Evolutionary conservation across 768 basidiomycete species (phyloP).

Genomic region (Crassisporium funariophilum): DNA sequence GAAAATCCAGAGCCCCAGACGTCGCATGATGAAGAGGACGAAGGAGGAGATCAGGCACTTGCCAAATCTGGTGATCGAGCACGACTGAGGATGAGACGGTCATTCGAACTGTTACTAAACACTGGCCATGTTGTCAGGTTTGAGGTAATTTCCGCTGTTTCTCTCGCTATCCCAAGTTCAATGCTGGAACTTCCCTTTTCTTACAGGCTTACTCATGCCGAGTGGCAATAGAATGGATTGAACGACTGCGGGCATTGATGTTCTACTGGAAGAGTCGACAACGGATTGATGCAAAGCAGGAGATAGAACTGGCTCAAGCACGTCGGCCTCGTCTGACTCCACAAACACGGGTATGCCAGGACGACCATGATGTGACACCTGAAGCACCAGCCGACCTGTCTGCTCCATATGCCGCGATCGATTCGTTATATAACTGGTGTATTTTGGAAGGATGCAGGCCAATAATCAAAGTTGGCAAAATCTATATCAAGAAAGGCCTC

Average conservation of each 20-base stretch:
- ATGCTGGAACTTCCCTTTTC: background rate
- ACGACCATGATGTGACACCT: constrained; percentile 45
- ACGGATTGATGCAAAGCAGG: constrained; percentile 70
- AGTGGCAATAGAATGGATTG: constrained; percentile 85
- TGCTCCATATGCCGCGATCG: constrained; percentile 56
- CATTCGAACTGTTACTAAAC: constrained; percentile 76
- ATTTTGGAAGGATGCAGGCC: constrained; percentile 77
- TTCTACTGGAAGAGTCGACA: constrained; percentile 83
- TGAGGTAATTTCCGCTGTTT: constrained; percentile 54
- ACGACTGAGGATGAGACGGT: constrained; percentile 57
- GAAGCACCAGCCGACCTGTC: constrained; percentile 56
- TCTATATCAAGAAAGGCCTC: constrained; percentile 71
- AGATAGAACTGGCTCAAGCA: constrained; percentile 77
- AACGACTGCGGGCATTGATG: constrained; percentile 66
- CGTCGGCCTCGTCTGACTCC: constrained; percentile 64
- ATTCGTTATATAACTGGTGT: constrained; percentile 86
- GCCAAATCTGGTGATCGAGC: constrained; percentile 42
- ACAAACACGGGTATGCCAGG: constrained; percentile 42
- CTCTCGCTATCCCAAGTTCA: constrained; percentile 1
- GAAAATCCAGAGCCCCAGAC: constrained; percentile 40
- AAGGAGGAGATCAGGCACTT: constrained; percentile 62
- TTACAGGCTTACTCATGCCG: constrained; percentile 62
- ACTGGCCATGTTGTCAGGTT: constrained; percentile 73
- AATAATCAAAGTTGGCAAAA: constrained; percentile 69
- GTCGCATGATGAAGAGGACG: constrained; percentile 61